These are phyloP conservation scores for Hypoxylon rubiginosum DNA, from an alignment of 2,329 filamentous ascomycete genomes.

Conservation along the genomic window DNA sequence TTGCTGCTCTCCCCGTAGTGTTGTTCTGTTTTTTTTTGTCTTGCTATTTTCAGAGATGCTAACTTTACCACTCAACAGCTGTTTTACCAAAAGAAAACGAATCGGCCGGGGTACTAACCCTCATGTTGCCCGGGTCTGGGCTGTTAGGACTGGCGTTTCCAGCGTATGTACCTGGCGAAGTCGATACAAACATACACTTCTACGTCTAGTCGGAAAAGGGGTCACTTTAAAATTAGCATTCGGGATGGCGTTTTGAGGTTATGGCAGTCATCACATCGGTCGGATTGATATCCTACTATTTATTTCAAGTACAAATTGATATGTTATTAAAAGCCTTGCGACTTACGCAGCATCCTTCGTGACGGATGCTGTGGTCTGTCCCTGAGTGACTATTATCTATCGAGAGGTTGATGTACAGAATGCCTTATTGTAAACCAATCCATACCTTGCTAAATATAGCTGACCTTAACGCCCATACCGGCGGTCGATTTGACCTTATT, in stretches of 20 bases:
- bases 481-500: slow-evolving; percentile 85
- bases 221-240: slow-evolving; percentile 40
- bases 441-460: slow-evolving; percentile 78
- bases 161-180: slow-evolving; percentile 9
- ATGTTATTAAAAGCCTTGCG: slow-evolving; percentile 19
- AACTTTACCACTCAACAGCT: slow-evolving; percentile 57
- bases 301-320: slow-evolving; percentile 21
- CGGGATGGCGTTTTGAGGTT: slow-evolving; percentile 45
- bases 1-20: slow-evolving; percentile 42
- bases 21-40: background rate
- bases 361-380: slow-evolving; percentile 15
- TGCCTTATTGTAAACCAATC: slow-evolving; percentile 30
- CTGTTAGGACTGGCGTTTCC: slow-evolving; percentile 32
- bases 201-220: slow-evolving; percentile 4
- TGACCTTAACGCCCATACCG: slow-evolving; percentile 97
- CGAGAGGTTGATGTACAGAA: slow-evolving; percentile 40
- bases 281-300: slow-evolving; percentile 37
- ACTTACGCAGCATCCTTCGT: slow-evolving; percentile 24
- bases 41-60: slow-evolving; percentile 39
- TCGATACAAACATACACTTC: background rate
- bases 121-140: slow-evolving; percentile 64
- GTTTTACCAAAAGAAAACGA: slow-evolving; percentile 77
- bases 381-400: slow-evolving; percentile 45
- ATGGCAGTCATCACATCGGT: slow-evolving; percentile 33
- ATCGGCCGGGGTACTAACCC: slow-evolving; percentile 70